Base-by-base conservation (phyloP, 2,329 filamentous ascomycete species). In the Botryosphaeria dothidea region DNA sequence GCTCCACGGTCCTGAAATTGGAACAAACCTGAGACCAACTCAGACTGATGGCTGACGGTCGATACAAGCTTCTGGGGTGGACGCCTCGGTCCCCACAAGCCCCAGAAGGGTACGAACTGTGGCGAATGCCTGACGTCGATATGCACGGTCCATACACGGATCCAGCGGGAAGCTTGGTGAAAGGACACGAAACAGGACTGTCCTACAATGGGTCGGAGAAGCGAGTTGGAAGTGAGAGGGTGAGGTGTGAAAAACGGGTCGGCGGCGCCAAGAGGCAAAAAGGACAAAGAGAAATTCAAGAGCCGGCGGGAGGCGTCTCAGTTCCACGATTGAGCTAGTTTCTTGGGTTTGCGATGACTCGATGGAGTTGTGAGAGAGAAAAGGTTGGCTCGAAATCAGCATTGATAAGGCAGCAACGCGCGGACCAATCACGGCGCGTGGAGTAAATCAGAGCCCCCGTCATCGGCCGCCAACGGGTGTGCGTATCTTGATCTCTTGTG, bases 281-380 rank as follows among this genome's bases (percentile, higher is more conserved):
- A n/a, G n/a, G n/a, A n/a, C n/a, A n/a, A n/a, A n/a, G n/a, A n/a
- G n/a, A n/a, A n/a, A n/a, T n/a, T n/a, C n/a, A n/a, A n/a, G n/a
- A n/a, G 27, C 48, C 15, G 13, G 46, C 41, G 11, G 9, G 48
- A 34, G 4, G 19, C 3, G 13, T 48, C 13, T 45, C 7, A n/a
- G 3, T 2, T 31, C 23, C 23, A 19, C 23, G 9, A 7, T 19
- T 25, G 21, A 15, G 54, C 36, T 17, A 23, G 21, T 5, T 31
- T 13, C 7, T n/a, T 51, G 41, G 31, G 3, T 41, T 15, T 2
- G 11, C 4, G 38, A 46, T 60, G 56, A 60, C 56, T 60, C 56
- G 56, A 60, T 46, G 41, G 56, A 45, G 56, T 60, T 60, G 56
- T 21, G 56, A 60, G 56, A 60, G 27, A 21, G 52, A 57, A 60